These are phyloP conservation scores for Xerophyta viscosa DNA, from an alignment of 106 monocot species.

Conservation along the genomic window DNA sequence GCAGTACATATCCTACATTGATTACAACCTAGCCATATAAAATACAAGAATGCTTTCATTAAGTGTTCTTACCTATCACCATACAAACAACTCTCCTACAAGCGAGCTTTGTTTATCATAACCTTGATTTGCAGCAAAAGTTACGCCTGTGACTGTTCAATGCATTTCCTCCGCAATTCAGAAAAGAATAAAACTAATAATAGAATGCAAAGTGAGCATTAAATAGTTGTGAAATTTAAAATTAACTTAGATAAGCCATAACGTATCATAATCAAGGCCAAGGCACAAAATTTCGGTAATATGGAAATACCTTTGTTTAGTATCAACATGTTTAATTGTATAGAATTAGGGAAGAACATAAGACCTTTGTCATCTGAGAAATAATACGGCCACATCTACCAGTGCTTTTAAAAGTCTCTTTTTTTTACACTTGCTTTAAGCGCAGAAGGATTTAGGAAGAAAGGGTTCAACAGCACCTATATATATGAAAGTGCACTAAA, in stretches of 20 bases:
- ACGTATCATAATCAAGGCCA: conserved; percentile 65
- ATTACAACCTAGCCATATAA: too few species aligned
- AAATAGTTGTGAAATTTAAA: neutral
- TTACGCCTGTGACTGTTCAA: conserved; percentile 85
- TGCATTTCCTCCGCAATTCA: conserved; percentile 65
- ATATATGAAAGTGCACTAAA: neutral
- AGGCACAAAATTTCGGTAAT: conserved; percentile 22
- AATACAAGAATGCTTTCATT: too few species aligned
- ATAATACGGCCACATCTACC: conserved; percentile 45
- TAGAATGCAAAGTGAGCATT: neutral
- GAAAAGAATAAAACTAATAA: too few species aligned
- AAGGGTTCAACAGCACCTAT: conserved; percentile 91
- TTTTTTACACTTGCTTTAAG: conserved; percentile 79
- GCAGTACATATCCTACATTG: too few species aligned
- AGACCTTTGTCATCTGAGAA: conserved; percentile 68
- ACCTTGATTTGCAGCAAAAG: conserved; percentile 70
- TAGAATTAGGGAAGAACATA: neutral
- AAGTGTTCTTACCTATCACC: conserved; percentile 59
- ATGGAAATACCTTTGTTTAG: conserved; percentile 9
- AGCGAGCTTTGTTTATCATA: conserved; percentile 75
- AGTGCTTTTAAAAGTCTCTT: conserved; percentile 47
- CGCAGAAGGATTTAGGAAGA: conserved; percentile 63
- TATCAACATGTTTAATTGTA: neutral
- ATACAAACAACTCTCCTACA: conserved; percentile 62
- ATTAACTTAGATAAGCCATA: conserved; percentile 69